These are phyloP conservation scores for Neurospora sp. DNA, from an alignment of 2,329 filamentous ascomycete genomes.

Conservation along the genomic window DNA sequence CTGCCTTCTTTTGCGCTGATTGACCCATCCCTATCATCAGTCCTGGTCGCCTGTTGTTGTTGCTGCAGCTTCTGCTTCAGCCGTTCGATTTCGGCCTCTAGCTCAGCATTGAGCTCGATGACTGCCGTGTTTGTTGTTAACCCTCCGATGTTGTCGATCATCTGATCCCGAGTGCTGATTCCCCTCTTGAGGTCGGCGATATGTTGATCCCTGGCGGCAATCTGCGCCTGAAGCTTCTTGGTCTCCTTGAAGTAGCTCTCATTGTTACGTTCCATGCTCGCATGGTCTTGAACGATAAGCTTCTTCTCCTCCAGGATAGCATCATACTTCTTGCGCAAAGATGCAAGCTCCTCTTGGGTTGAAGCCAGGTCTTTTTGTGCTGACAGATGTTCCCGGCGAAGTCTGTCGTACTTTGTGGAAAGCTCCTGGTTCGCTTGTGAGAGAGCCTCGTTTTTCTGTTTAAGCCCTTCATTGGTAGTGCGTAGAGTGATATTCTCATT, in stretches of 20 bases:
- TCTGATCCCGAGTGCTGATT: conserved; percentile 18
- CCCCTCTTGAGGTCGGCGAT: conserved; percentile 20
- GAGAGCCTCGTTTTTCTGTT: conserved; percentile 24
- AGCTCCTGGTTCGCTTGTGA: conserved; percentile 14
- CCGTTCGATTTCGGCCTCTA: conserved; percentile 17
- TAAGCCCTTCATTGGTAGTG: conserved; percentile 30
- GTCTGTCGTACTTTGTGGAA: conserved; percentile 22
- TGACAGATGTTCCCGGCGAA: conserved; percentile 28
- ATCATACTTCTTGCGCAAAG: conserved; percentile 25
- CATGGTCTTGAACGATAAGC: conserved; percentile 39
- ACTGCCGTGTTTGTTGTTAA: conserved; percentile 17
- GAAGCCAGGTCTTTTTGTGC: conserved; percentile 33
- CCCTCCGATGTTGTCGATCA: conserved; percentile 18
- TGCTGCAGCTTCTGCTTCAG: conserved; percentile 16
- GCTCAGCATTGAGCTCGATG: conserved; percentile 18
- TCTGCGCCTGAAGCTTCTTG: conserved; percentile 29
- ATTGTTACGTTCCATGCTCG: conserved; percentile 43
- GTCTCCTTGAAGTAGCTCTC: conserved; percentile 45
- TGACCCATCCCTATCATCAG: conserved; percentile 12
- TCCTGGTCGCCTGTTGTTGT: not conserved
- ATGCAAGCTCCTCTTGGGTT: conserved; percentile 39
- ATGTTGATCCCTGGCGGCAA: conserved; percentile 17
- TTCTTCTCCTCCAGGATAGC: conserved; percentile 32
- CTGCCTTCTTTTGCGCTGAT: conserved; percentile 14
- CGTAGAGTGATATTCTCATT: conserved; percentile 32